Percentiles rank a stretch among this genome's conserved stretches.
Conservation (phyloP, 179 eudicot species). For the Spergularia azorica region DNA sequence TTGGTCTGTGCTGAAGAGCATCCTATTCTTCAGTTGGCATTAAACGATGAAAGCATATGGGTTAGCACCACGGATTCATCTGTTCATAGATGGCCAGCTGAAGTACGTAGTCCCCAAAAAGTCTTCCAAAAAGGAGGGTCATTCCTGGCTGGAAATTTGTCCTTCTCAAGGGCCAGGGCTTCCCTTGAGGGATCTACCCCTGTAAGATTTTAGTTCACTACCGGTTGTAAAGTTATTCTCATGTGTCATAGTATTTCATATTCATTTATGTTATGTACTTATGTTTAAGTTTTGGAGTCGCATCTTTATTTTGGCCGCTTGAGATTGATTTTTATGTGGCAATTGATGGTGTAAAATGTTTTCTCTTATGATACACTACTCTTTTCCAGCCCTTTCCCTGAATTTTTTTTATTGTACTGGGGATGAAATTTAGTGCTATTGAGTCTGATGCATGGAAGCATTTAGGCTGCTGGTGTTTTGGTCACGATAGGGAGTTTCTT, state of each 20-base stretch:
- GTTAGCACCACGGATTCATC: slow-evolving; percentile 94
- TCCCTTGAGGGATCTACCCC: slow-evolving; percentile 93
- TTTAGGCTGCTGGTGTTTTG: not conserved
- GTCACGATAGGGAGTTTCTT: not conserved
- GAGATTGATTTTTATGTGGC: not conserved
- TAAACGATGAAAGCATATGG: slow-evolving; percentile 92
- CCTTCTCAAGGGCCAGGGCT: slow-evolving; percentile 97
- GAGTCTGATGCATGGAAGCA: not conserved
- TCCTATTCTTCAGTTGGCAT: slow-evolving; percentile 77
- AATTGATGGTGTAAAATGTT: slow-evolving; percentile 5
- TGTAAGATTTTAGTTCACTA: slow-evolving; percentile 48
- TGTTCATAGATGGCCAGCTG: slow-evolving; percentile 94
- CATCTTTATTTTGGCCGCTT: not conserved
- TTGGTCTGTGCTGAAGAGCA: slow-evolving; percentile 83
- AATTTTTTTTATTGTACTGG: not conserved
- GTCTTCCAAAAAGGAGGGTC: slow-evolving; percentile 89
- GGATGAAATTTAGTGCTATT: not conserved
- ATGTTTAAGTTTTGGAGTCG: not conserved
- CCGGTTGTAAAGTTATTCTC: not conserved
- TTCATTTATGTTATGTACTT: too few relatives aligned
- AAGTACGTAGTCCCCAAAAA: slow-evolving; percentile 73
- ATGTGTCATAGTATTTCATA: not conserved
- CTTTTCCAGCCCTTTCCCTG: not conserved
- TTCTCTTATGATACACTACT: not conserved
- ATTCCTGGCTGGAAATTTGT: slow-evolving; percentile 95